A percentile compares a stretch with the other conserved stretches of the same genome.
Evolutionary conservation across 2,329 filamentous ascomycete genomes (phyloP).

Genomic region (Zymoseptoria pseudotritici): DNA sequence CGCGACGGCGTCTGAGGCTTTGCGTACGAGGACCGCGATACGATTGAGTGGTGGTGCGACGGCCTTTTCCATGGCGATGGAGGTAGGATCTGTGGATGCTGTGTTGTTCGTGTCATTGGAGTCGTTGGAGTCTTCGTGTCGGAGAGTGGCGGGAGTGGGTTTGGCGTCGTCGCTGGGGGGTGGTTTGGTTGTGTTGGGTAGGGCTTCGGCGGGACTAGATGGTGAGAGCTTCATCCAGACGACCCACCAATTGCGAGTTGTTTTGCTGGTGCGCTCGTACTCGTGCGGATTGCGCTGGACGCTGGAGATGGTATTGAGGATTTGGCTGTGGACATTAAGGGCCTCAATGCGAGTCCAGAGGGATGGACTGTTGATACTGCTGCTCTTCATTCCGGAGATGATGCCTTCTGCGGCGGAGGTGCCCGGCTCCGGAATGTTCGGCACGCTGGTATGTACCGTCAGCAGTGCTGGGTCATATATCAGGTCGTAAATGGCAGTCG

Average conservation of each 20-base stretch:
- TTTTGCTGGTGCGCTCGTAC: constrained; percentile 56
- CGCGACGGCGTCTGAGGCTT: constrained; percentile 20
- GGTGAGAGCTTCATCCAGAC: constrained; percentile 53
- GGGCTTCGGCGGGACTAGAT: constrained; percentile 8
- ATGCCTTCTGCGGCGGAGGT: constrained; percentile 35
- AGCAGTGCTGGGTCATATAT: constrained; percentile 53
- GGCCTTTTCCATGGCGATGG: constrained; percentile 1
- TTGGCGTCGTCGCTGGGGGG: neutral
- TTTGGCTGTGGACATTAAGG: constrained; percentile 54
- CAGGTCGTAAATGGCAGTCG: constrained; percentile 49
- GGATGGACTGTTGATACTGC: constrained; percentile 13
- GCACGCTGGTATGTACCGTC: constrained; percentile 54
- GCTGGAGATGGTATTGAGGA: constrained; percentile 49
- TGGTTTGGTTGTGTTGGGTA: neutral
- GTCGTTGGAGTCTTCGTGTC: constrained; percentile 6
- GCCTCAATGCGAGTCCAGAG: constrained; percentile 52
- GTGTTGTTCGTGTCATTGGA: constrained; percentile 4
- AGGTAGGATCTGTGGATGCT: constrained; percentile 7
- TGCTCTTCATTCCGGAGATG: constrained; percentile 8
- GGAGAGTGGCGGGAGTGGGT: neutral
- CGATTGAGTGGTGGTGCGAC: constrained; percentile 22
- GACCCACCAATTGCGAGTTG: constrained; percentile 59
- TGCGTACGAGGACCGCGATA: constrained; percentile 37
- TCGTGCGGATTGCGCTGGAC: constrained; percentile 43
- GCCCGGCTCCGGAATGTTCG: constrained; percentile 54